These are phyloP conservation scores for Blastobotrys illinoisensis DNA, from an alignment of 1,139 yeast genomes.

Conservation along the genomic window DNA sequence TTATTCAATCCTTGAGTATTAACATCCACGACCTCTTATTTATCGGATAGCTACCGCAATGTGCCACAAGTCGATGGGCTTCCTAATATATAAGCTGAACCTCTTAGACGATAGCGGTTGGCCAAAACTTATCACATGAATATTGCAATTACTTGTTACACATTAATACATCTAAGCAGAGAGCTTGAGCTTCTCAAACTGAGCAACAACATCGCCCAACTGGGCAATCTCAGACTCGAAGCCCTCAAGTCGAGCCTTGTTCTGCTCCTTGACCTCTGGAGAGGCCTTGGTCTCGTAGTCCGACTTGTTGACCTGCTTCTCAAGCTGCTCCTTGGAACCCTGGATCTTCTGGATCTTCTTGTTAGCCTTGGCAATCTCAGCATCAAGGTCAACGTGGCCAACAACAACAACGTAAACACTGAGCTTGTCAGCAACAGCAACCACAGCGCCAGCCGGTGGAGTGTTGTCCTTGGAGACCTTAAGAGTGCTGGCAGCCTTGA, in stretches of 20 bases:
- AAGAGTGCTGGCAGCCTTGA: constrained; percentile 76
- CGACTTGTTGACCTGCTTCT: constrained; percentile 60
- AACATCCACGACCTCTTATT: too few relatives aligned
- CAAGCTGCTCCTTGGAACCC: constrained; percentile 45
- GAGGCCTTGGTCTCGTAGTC: constrained; percentile 87
- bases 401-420: constrained; percentile 87
- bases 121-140: background rate
- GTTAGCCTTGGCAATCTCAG: constrained; percentile 77
- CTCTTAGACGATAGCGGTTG: too few relatives aligned
- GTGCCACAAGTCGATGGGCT: too few relatives aligned
- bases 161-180: constrained; percentile 6
- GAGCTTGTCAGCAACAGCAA: constrained; percentile 70
- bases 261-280: constrained; percentile 73
- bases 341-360: constrained; percentile 61
- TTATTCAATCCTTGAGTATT: too few relatives aligned
- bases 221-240: constrained; percentile 84
- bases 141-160: background rate
- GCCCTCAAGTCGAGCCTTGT: constrained; percentile 62
- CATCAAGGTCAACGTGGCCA: constrained; percentile 90
- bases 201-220: constrained; percentile 37
- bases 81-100: too few relatives aligned
- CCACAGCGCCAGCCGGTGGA: constrained; percentile 86
- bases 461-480: constrained; percentile 50
- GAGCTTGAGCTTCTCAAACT: constrained; percentile 37
- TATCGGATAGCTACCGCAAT: too few relatives aligned